Evolutionary conservation across 768 basidiomycete species (phyloP).

Genomic region (Tulasnella sp.): DNA sequence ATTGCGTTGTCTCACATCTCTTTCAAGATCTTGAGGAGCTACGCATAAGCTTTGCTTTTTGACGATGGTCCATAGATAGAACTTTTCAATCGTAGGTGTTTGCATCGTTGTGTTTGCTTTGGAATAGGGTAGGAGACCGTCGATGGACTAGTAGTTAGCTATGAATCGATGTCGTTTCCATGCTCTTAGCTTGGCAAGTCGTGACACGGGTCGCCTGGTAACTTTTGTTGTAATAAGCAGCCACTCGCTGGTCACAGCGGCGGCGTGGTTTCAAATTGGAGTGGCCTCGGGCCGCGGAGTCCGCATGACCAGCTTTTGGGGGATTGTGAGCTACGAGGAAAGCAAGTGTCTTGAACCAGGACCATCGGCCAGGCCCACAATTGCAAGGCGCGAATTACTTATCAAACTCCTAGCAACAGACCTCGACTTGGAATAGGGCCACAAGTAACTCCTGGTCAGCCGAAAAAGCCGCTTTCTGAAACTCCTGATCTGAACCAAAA

Average conservation of each 20-base stretch:
- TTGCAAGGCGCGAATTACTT: too few relatives aligned
- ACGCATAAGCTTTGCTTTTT: neutral
- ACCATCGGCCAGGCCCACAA: too few relatives aligned
- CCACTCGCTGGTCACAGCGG: too few relatives aligned
- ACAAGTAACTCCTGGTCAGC: too few relatives aligned
- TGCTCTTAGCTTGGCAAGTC: neutral
- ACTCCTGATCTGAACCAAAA: neutral
- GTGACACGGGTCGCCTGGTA: neutral
- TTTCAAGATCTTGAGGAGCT: neutral
- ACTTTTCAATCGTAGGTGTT: neutral
- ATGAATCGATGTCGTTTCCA: neutral
- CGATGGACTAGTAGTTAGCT: conserved; percentile 2
- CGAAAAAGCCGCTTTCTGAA: neutral
- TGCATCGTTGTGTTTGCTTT: neutral
- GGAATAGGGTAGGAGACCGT: neutral
- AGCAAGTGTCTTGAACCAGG: too few relatives aligned
- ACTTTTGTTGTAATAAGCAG: neutral
- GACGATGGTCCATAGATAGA: neutral
- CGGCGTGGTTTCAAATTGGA: too few relatives aligned
- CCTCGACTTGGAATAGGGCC: too few relatives aligned
- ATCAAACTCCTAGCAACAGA: too few relatives aligned
- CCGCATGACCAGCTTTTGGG: neutral
- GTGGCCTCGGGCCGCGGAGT: neutral
- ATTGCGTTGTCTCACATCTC: neutral
- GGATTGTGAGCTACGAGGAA: too few relatives aligned